Evolutionary conservation across 2,329 filamentous ascomycete genomes (phyloP).

Genomic region (Fusarium poae): DNA sequence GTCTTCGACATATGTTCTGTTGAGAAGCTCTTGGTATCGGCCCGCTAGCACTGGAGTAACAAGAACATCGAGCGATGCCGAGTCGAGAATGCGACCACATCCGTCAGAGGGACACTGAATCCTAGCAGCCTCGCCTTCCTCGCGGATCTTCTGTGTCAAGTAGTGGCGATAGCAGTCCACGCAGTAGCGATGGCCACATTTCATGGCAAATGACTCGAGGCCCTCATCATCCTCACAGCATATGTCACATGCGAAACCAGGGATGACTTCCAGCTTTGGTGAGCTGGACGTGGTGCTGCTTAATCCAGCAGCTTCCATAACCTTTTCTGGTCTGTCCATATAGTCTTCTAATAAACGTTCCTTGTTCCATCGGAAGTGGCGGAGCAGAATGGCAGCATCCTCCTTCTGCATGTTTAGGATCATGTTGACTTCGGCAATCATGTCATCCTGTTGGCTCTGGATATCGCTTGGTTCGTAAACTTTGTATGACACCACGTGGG

Average conservation of each 20-base stretch:
- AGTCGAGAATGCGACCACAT: conserved; percentile 92
- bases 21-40: conserved; percentile 87
- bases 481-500: conserved; percentile 87
- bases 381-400: conserved; percentile 88
- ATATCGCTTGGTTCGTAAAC: conserved; percentile 86
- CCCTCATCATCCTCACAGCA: conserved; percentile 90
- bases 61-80: conserved; percentile 85
- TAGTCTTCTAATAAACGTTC: conserved; percentile 95
- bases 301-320: conserved; percentile 87
- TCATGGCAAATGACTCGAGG: conserved; percentile 90
- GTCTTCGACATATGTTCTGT: conserved; percentile 95
- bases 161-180: conserved; percentile 94
- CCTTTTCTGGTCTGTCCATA: conserved; percentile 86
- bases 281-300: conserved; percentile 71
- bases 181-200: conserved; percentile 94
- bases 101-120: conserved; percentile 93
- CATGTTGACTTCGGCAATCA: conserved; percentile 90
- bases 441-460: conserved; percentile 83
- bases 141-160: conserved; percentile 89
- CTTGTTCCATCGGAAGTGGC: conserved; percentile 95
- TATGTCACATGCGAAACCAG: conserved; percentile 91
- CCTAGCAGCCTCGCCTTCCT: conserved; percentile 93
- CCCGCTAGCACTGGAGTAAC: conserved; percentile 67
- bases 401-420: conserved; percentile 91
- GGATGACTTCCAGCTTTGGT: conserved; percentile 77